Base-by-base conservation (phyloP, 179 eudicot genomes). In the Dionaea muscipula region DNA sequence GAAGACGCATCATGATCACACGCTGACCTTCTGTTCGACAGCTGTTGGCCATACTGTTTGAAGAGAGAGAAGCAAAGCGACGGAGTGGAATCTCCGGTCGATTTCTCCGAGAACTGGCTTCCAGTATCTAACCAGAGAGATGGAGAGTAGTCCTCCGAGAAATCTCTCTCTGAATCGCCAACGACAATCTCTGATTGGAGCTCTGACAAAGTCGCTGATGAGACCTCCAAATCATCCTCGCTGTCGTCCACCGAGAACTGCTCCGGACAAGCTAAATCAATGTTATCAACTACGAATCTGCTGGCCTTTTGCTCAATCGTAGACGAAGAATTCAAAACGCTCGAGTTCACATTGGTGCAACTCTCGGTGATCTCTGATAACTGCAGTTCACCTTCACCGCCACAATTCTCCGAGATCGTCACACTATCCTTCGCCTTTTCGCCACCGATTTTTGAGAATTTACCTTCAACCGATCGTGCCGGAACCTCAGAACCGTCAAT, bases 101-200 rank as follows among this genome's bases (percentile, higher is more conserved):
- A 84, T 40, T 68, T 69, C 69, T 82, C 93, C 0, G 96, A 93
- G 57, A 93, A 88, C 36, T 93, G 83, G 61, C 96, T 88, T 17
- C 86, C 96, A 16, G 96, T 79, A 19, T 76, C 75, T 56, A 57
- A 55, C 84, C 83, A 84, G 7, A 75, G 23, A 5, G 94, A 87
- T 46, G 95, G 80, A 35, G 82, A 64, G 55, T 70, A 83, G 17
- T 89, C 93, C 19, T 91, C 94, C 4, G 84, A 77, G 25, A 67
- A 76, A 16, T 83, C 85, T 11, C 62, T 27, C 28, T 69, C 75
- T n/a, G 75, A 76, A 56, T 60, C 67, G 21, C 57, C 64, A 17
- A 55, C 55, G 37, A 71, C 60, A 47, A 70, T 57, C 56, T 75
- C 78, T 57, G 85, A 81, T 47, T 71, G 70, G 37, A 68, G 43